These are phyloP conservation scores for Chytriomyces hyalinus DNA, from an alignment of 192 early-diverging fungal genomes.

Conservation along the genomic window DNA sequence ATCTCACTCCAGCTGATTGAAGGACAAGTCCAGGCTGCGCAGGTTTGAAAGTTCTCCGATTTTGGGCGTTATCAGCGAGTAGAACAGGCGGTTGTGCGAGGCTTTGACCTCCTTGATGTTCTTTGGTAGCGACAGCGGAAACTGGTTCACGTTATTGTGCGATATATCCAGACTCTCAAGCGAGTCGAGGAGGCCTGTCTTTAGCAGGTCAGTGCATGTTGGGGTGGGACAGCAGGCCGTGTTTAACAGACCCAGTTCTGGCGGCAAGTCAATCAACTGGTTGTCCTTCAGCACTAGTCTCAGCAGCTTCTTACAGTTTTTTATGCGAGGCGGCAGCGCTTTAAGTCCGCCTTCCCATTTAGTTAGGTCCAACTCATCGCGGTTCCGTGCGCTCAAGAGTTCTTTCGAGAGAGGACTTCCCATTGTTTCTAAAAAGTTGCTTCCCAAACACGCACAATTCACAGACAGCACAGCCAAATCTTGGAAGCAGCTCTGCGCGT, in stretches of 20 bases:
- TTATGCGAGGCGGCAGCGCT: slow-evolving; percentile 41
- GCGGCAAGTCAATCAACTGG: slow-evolving; percentile 44
- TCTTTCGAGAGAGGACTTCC: slow-evolving; percentile 39
- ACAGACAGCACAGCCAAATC: too few species aligned
- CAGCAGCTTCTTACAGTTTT: slow-evolving; percentile 37
- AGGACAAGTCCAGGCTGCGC: slow-evolving; percentile 37
- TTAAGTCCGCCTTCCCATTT: slow-evolving; percentile 37
- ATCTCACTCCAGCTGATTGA: slow-evolving; percentile 53
- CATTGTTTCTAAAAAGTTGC: slow-evolving; percentile 23
- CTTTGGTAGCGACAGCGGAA: slow-evolving; percentile 49
- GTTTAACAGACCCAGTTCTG: slow-evolving; percentile 34
- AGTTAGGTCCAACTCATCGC: slow-evolving; percentile 47
- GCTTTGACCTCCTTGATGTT: slow-evolving; percentile 46
- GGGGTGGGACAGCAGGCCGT: too few species aligned
- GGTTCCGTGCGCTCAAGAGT: slow-evolving; percentile 32
- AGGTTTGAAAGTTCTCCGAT: slow-evolving; percentile 51
- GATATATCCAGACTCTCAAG: slow-evolving; percentile 48
- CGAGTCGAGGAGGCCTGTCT: slow-evolving; percentile 24
- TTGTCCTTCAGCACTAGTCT: slow-evolving; percentile 40
- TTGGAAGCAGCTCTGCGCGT: too few species aligned
- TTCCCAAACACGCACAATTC: too few species aligned
- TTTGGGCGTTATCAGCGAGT: slow-evolving; percentile 53
- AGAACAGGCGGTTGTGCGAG: slow-evolving; percentile 55
- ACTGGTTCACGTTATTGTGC: slow-evolving; percentile 54
- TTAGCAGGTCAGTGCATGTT: neutral